Evolutionary conservation across 192 early-diverging fungal genomes (phyloP).

Genomic region (Haplosporangium gracile): DNA sequence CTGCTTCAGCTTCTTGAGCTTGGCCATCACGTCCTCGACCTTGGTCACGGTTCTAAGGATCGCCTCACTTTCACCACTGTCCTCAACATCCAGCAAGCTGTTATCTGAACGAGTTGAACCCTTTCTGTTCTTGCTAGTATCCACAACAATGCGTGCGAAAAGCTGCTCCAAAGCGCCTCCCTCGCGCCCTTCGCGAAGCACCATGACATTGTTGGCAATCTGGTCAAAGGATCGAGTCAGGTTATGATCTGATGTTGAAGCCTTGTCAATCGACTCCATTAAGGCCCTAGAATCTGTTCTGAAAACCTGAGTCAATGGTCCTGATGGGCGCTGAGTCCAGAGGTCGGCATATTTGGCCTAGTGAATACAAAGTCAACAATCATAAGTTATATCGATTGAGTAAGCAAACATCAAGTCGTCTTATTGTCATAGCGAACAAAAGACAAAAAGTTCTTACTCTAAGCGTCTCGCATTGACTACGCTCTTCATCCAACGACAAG

Average conservation of each 20-base stretch:
- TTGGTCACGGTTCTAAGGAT: slow-evolving; percentile 69
- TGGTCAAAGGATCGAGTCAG: slow-evolving; percentile 61
- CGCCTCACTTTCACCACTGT: slow-evolving; percentile 52
- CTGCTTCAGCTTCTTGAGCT: slow-evolving; percentile 76
- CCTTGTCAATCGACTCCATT: slow-evolving; percentile 84
- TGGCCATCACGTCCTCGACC: slow-evolving; percentile 73
- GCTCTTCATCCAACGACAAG: slow-evolving; percentile 87
- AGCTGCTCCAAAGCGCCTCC: slow-evolving; percentile 58
- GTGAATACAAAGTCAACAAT: not conserved
- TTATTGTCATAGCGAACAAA: not conserved
- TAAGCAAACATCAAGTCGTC: not conserved
- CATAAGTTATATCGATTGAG: not conserved
- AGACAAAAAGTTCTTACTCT: slow-evolving; percentile 62
- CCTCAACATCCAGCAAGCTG: slow-evolving; percentile 70
- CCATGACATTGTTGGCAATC: slow-evolving; percentile 55
- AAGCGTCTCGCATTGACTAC: slow-evolving; percentile 83
- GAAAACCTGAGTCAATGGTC: slow-evolving; percentile 76
- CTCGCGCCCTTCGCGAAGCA: slow-evolving; percentile 59
- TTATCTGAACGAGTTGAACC: slow-evolving; percentile 42
- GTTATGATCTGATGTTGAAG: slow-evolving; percentile 70
- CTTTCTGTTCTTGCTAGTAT: slow-evolving; percentile 37
- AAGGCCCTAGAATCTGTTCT: slow-evolving; percentile 82
- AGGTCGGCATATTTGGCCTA: slow-evolving; percentile 81
- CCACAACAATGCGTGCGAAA: slow-evolving; percentile 57
- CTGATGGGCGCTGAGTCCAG: slow-evolving; percentile 90